A percentile compares a stretch with the other conserved stretches of the same genome.
Conservation (phyloP, 768 basidiomycete genomes). For the Sarcomyxa edulis region DNA sequence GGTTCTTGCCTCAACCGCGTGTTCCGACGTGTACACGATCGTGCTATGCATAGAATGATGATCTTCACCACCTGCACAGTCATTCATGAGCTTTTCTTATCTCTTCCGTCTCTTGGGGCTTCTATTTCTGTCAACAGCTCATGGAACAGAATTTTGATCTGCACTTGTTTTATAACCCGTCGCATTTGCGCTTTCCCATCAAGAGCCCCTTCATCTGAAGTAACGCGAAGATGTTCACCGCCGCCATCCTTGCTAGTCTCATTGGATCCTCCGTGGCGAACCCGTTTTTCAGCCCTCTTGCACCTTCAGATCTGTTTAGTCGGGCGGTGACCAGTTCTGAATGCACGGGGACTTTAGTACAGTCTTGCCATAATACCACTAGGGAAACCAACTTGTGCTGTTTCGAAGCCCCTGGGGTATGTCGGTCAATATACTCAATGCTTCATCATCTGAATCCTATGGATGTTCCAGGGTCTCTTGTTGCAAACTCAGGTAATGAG, state of each 20-base stretch:
- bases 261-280: background rate
- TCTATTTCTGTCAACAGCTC: too few relatives aligned
- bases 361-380: conserved; percentile 13
- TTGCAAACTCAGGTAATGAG: conserved; percentile 16
- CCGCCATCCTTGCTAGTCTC: conserved; percentile 1
- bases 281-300: background rate
- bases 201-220: too few relatives aligned
- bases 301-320: background rate
- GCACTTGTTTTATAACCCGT: too few relatives aligned
- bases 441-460: background rate
- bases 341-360: conserved; percentile 3
- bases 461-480: conserved; percentile 12
- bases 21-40: too few relatives aligned
- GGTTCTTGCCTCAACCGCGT: too few relatives aligned
- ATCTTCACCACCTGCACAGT: too few relatives aligned
- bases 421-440: background rate
- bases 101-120: too few relatives aligned
- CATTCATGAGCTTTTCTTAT: too few relatives aligned
- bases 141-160: too few relatives aligned
- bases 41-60: too few relatives aligned
- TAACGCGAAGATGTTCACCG: too few relatives aligned
- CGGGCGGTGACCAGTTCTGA: background rate
- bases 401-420: conserved; percentile 16
- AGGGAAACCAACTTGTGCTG: conserved; percentile 12
- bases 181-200: too few relatives aligned